Evolutionary conservation across 1,139 yeast genomes (phyloP).

Genomic region (Debaryomyces udenii): DNA sequence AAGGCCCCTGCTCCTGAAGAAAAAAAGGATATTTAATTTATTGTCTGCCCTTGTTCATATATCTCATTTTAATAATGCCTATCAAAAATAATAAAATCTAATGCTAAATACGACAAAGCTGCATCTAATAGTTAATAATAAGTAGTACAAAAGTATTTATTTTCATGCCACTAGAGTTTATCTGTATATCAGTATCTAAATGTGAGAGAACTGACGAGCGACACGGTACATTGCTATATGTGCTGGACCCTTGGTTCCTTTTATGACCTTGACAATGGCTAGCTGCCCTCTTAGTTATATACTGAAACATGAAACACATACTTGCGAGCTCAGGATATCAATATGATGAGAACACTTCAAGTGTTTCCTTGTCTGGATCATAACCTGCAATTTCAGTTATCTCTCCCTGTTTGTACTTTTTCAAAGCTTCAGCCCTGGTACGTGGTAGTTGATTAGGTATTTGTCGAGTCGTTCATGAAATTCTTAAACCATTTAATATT

Average conservation of each 20-base stretch:
- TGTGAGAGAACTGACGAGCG: no score
- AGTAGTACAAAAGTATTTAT: not conserved
- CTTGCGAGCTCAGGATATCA: conserved; percentile 2
- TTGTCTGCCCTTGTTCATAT: not conserved
- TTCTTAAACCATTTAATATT: conserved; percentile 7
- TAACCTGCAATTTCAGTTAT: conserved; percentile 4
- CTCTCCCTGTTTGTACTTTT: not conserved
- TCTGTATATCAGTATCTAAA: no score
- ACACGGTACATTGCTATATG: no score
- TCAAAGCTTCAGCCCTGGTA: conserved; percentile 2
- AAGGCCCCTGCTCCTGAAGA: conserved; percentile 10
- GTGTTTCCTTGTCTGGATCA: not conserved
- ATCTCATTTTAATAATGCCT: conserved; percentile 1
- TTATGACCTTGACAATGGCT: no score
- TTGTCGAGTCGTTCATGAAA: conserved; percentile 1
- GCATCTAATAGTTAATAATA: not conserved
- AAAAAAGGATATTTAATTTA: conserved; percentile 9
- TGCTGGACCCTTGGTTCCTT: no score
- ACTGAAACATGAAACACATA: no score
- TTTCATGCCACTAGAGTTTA: no score
- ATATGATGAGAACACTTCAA: not conserved
- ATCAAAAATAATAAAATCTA: not conserved
- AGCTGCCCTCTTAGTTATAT: no score
- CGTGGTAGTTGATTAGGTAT: conserved; percentile 3
- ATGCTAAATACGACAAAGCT: not conserved